Conservation (phyloP, 805 yeast genomes). For the Lachancea fermentati region DNA sequence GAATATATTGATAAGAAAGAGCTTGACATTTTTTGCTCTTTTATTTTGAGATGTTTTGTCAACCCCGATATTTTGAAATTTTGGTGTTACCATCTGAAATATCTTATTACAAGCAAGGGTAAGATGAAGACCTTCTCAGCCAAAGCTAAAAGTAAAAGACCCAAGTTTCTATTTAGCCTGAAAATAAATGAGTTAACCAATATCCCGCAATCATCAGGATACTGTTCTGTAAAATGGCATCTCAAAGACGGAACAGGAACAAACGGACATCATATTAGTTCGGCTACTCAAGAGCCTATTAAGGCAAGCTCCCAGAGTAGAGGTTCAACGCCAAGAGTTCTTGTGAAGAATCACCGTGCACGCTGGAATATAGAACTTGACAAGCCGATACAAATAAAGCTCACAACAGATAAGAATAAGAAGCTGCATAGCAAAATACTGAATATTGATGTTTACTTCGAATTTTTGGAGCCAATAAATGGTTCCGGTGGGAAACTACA, state of each 20-base stretch:
- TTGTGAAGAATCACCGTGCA: constrained; percentile 48
- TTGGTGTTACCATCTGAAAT: no score
- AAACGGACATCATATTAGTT: constrained; percentile 11
- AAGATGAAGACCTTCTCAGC: constrained; percentile 12
- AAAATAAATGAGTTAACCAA: constrained; percentile 68
- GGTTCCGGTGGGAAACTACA: background rate
- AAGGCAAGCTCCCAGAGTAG: constrained; percentile 23
- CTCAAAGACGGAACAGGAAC: constrained; percentile 43
- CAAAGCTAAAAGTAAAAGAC: constrained; percentile 36
- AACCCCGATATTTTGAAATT: background rate
- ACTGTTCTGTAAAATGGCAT: constrained; percentile 58
- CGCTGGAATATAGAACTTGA: constrained; percentile 39
- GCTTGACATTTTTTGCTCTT: constrained; percentile 3
- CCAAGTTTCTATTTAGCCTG: constrained; percentile 58
- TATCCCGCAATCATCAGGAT: constrained; percentile 73
- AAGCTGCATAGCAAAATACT: constrained; percentile 34
- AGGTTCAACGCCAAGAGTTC: constrained; percentile 38
- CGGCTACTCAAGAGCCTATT: constrained; percentile 12
- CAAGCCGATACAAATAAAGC: constrained; percentile 36
- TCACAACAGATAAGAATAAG: constrained; percentile 35
- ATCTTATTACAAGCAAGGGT: background rate
- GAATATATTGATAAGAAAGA: constrained; percentile 8
- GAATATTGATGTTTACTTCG: constrained; percentile 42
- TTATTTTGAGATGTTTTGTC: background rate
- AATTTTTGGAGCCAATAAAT: constrained; percentile 23